These are phyloP conservation scores for Amaranthus hypochondriacus DNA, from an alignment of 148 eudicot genomes.

Conservation along the genomic window DNA sequence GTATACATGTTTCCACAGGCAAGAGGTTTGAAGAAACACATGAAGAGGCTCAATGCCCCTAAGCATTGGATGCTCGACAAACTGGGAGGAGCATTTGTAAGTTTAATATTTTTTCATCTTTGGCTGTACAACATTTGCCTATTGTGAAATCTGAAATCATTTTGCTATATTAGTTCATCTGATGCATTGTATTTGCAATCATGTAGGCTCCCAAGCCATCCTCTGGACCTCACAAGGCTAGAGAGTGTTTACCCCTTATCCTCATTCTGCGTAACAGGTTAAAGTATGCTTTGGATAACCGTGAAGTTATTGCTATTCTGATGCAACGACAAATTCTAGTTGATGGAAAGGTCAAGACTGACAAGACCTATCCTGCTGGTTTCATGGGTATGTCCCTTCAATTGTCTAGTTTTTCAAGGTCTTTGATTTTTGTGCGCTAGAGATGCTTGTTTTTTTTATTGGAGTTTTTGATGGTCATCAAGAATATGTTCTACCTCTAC, in stretches of 20 bases:
- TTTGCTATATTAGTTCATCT: neutral
- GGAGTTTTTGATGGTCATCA: neutral
- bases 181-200: slow-evolving; percentile 17
- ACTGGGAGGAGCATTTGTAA: slow-evolving; percentile 51
- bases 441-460: neutral
- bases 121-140: neutral
- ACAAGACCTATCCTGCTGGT: slow-evolving; percentile 46
- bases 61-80: slow-evolving; percentile 63
- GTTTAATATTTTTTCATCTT: neutral
- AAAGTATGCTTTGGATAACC: slow-evolving; percentile 50
- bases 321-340: slow-evolving; percentile 55
- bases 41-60: slow-evolving; percentile 72
- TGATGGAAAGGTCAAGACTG: slow-evolving; percentile 49
- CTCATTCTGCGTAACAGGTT: slow-evolving; percentile 51
- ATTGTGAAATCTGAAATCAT: neutral
- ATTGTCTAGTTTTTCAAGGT: neutral
- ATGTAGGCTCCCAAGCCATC: slow-evolving; percentile 59
- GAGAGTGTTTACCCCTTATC: slow-evolving; percentile 57
- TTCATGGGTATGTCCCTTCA: slow-evolving; percentile 45
- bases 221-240: slow-evolving; percentile 56
- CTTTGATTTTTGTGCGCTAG: too few relatives aligned
- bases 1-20: slow-evolving; percentile 25
- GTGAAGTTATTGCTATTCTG: slow-evolving; percentile 47
- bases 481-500: neutral
- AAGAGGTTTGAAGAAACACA: slow-evolving; percentile 56